Evolutionary conservation across 2,329 filamentous ascomycete genomes (phyloP), one percentile per base, ranked within the genome.

Genomic region (Proliferodiscus dingleyae): DNA sequence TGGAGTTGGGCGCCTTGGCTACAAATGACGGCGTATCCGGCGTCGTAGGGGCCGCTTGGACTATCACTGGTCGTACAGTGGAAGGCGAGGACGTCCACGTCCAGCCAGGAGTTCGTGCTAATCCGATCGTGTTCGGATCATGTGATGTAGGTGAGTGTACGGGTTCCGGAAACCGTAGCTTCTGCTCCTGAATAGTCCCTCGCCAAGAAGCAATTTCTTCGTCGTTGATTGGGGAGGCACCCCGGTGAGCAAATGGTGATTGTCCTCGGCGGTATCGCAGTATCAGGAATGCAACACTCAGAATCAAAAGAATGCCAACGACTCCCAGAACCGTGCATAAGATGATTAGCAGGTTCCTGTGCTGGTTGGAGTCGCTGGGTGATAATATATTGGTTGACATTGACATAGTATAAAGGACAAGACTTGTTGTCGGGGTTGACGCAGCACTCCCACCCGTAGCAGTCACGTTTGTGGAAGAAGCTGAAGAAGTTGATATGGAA

Each of bases 161-260:
- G 24, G 52, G 44, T 13, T 37, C 13, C 21, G 42, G 47, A 11
- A 49, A 16, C 11, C 33, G 48, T 18, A 37, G 44, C 38, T 54
- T 55, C 24, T 44, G 44, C 34, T 57, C 51, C 15, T 28, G 32
- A 8, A 37, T 50, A 21, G 51, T 56, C n/a, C 45, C 41, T 61
- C 66, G 30, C 80, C 80, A 83, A 3, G 77, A 80, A 54, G 77
- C 77, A 47, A 83, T 83, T 60, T 83, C 80, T 49, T 82, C 78
- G 55, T 83, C 80, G 51, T 76, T 72, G 48, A 83, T 81, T 10
- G 80, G 80, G 0, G 78, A 77, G 36, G 77, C 76, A 38, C 76
- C 77, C 41, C 80, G 68, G 41, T 70, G 68, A 53, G 77, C 70
- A 45, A 80, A 68, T 3, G 66, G 67, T 10, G 61, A 52, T 26